phyloP scores from a whole-genome alignment of 2,329 filamentous ascomycete genomes.

The Podosphaera fusca region DNA sequence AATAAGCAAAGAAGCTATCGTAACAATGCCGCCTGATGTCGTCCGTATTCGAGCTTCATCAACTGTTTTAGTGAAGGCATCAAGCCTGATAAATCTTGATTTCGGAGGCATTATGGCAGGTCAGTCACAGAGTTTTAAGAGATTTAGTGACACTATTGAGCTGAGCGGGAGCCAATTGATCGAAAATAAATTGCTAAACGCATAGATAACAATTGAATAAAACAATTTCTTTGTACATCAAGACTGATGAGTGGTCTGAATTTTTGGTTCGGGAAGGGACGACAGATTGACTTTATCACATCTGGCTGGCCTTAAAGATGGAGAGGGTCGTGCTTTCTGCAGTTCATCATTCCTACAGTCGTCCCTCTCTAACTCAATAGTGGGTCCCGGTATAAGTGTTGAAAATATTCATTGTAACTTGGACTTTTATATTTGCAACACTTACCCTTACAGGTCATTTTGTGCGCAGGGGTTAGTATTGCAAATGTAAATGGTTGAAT shows the following conservation, averaged over 20 bases:
- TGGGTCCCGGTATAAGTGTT: too few relatives aligned
- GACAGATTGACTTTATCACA: background rate
- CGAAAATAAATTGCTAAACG: slow-evolving; percentile 6
- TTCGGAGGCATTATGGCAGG: slow-evolving; percentile 49
- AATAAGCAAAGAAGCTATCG: slow-evolving; percentile 68
- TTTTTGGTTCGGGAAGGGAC: background rate
- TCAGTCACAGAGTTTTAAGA: background rate
- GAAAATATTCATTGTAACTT: too few relatives aligned
- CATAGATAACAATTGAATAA: slow-evolving; percentile 6
- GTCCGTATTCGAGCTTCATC: slow-evolving; percentile 94
- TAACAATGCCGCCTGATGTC: slow-evolving; percentile 85
- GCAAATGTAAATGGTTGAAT: too few relatives aligned
- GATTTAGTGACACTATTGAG: slow-evolving; percentile 1
- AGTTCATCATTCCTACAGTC: too few relatives aligned
- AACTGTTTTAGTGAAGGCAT: slow-evolving; percentile 97
- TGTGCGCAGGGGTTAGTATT: too few relatives aligned
- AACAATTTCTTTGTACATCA: background rate
- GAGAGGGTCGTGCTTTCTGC: too few relatives aligned
- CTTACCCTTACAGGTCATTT: too few relatives aligned
- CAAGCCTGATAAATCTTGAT: slow-evolving; percentile 85
- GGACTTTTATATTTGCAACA: too few relatives aligned
- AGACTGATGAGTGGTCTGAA: background rate
- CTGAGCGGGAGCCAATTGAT: slow-evolving; percentile 7
- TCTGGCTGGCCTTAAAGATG: too few relatives aligned
- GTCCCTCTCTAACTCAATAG: too few relatives aligned